Evolutionary conservation across 805 yeast genomes (phyloP), one percentile per base, ranked within the genome.

Genomic region (Wickerhamomyces hampshirensis): DNA sequence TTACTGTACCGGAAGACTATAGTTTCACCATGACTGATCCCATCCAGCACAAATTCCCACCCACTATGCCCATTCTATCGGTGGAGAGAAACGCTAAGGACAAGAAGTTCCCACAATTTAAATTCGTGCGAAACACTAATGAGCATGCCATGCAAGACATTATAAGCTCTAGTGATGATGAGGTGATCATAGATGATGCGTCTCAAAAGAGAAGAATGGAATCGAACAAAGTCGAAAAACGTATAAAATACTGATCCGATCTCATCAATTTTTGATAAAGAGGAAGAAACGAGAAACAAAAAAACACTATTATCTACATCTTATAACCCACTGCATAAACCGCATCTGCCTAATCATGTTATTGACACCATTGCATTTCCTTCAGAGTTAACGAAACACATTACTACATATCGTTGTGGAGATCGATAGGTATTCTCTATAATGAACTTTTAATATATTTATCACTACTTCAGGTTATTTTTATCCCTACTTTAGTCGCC

Each of bases 1-100:
- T 12, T 15, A 23, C 30, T 6, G 39, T 43, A 8, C 48, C 51
- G 6, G 28, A 31, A 2, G 51, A 48, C 17, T 40, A 39, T 27
- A 39, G 39, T 4, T 51, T 53, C 28, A 36, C 44, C 9, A 31
- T 53, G 30, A 29, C 36, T 8, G 27, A 42, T 1, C 37, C 39
- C 11, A 27, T 21, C 9, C 38, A 33, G 5, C 42, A 37, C 36
- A 48, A 39, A 26, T 51, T 53, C 31, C 54, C 51, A 13, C 48
- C 51, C 9, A 34, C 53, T 0, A 42, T 38, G 31, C 55, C 54
- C 2, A 39, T 51, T 2, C 13, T 48, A 17, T 37, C 24, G 11
- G 24, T 21, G 24, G 24, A 21, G 24, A 21, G 24, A 21, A 21
- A 11, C 7, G 24, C 7, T 8, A 7, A 11, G 7, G 24, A 21